Conservation (phyloP, 257 asterid genomes). For the Solanum tarijense region DNA sequence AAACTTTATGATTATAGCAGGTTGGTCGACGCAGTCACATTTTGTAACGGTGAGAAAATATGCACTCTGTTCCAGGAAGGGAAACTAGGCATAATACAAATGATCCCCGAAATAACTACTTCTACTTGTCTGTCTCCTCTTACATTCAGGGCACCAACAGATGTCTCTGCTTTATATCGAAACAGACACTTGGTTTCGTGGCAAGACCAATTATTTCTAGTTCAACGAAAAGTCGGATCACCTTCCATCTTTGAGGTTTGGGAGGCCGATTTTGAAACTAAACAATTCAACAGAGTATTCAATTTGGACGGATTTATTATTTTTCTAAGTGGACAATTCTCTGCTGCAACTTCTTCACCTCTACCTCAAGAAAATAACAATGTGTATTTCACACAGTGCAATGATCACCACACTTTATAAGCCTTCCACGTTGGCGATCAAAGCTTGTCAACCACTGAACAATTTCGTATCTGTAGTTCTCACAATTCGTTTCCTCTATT, state of each 20-base stretch:
- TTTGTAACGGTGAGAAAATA: neutral
- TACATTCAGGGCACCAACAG: neutral
- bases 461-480: neutral
- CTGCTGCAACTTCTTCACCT: neutral
- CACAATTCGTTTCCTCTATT: neutral
- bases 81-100: neutral
- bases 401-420: neutral
- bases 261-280: neutral
- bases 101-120: neutral
- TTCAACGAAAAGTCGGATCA: neutral
- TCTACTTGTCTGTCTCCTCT: neutral
- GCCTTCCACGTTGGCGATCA: neutral
- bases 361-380: neutral
- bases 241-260: neutral
- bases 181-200: neutral
- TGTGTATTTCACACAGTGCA: neutral
- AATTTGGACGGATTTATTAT: neutral
- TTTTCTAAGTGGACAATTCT: neutral
- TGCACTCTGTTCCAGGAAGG: neutral
- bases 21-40: no score
- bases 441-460: neutral
- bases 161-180: neutral
- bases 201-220: neutral
- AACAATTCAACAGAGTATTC: neutral
- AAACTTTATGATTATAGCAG: neutral